Evolutionary conservation across 441 rosid genomes (phyloP), one percentile per base, ranked within the genome.

Genomic region (Aleurites moluccanus): DNA sequence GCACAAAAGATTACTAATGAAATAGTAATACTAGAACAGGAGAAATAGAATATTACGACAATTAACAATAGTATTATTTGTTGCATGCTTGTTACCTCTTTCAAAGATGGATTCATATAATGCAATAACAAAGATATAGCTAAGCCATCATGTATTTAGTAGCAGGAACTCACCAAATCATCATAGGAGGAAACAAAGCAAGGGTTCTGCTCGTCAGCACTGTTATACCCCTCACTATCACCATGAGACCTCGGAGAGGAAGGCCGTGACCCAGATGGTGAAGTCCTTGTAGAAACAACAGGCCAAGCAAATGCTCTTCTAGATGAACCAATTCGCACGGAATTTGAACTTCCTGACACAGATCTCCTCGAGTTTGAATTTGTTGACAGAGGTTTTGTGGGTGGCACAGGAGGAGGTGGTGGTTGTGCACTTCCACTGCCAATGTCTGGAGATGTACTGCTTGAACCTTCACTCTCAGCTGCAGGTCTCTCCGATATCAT

Each of bases 121-220:
- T 40, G 27, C 20, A 72, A 47, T 35, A 52, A 44, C 25, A 16
- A 21, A 23, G 21, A 28, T n/a, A 35, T 20, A 50, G 3, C 52
- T 27, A 21, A 33, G n/a, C 21, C 64, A 59, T 59, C 47, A 73
- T 42, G 35, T 64, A 66, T 38, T 45, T 49, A 64, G 64, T 30
- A 20, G 6, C 35, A 61, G 73, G 52, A 84, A 83, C 93, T 84
- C 82, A 96, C 99, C 42, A 73, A 60, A 75, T 87, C 99, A 74
- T 87, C 86, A 78, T 90, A 93, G 35, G 98, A 90, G 64, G 92
- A 86, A 68, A 64, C 89, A 79, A 75, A 91, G 81, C 90, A 69
- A 53, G 98, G 86, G 75, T 80, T 86, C 83, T 93, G 93, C 86
- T 96, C 99, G 86, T 96, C 99, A 25, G 97, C 94, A 77, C 99